A percentile compares a stretch with the other conserved stretches of the same genome.
These are phyloP conservation scores for Pyrenophora seminiperda DNA, from an alignment of 2,329 filamentous ascomycete species.

Conservation along the genomic window DNA sequence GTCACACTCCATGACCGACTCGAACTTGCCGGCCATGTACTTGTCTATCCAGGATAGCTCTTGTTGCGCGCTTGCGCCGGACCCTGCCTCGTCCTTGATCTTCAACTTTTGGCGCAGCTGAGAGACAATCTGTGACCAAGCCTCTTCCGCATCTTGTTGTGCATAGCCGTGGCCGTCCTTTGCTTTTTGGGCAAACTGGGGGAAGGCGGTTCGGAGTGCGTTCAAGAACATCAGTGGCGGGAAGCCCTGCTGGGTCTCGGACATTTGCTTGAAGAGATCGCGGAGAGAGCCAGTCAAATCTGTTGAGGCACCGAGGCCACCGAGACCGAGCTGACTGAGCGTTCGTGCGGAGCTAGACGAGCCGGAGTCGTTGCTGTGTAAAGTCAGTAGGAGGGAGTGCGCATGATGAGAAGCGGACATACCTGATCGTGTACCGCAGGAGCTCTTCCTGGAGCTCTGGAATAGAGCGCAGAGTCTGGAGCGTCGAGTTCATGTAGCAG, in stretches of 20 bases:
- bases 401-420: constrained; percentile 3
- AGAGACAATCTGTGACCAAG: constrained; percentile 92
- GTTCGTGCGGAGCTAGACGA: constrained; percentile 40
- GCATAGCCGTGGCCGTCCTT: constrained; percentile 84
- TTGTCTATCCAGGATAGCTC: constrained; percentile 81
- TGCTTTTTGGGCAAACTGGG: constrained; percentile 89
- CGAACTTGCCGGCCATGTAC: constrained; percentile 84
- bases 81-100: constrained; percentile 58
- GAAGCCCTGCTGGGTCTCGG: constrained; percentile 84
- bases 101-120: constrained; percentile 80
- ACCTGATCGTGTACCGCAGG: constrained; percentile 61
- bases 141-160: constrained; percentile 98
- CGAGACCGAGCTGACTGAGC: constrained; percentile 59
- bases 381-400: constrained; percentile 16
- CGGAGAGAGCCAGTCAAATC: constrained; percentile 80
- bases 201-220: constrained; percentile 77
- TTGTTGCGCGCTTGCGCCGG: constrained; percentile 39
- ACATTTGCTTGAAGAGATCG: constrained; percentile 87
- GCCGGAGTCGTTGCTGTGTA: constrained; percentile 34
- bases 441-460: constrained; percentile 88
- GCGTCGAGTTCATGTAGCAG: constrained; percentile 95
- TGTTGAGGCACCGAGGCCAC: constrained; percentile 63
- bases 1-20: constrained; percentile 79
- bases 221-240: constrained; percentile 81
- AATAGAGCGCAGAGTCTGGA: constrained; percentile 87